These are phyloP conservation scores for Phlebiopsis flavidoalba DNA, from an alignment of 768 basidiomycete genomes.

Conservation along the genomic window DNA sequence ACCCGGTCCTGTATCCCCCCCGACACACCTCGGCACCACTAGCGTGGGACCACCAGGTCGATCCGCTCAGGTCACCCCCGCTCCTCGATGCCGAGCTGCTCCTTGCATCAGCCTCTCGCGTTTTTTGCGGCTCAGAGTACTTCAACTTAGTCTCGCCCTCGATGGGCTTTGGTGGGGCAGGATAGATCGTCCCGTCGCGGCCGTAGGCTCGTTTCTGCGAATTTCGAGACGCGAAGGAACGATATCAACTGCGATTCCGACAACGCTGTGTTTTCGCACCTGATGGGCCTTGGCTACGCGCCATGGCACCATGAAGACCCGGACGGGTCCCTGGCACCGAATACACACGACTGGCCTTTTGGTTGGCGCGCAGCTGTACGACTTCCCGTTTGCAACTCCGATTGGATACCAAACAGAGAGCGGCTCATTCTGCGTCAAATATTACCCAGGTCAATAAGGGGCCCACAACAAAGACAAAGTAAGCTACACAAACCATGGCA, in stretches of 20 bases:
- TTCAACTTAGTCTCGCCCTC: constrained; percentile 62
- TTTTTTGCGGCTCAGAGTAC: constrained; percentile 74
- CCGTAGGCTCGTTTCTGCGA: constrained; percentile 83
- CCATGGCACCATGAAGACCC: constrained; percentile 91
- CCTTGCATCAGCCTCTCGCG: constrained; percentile 60
- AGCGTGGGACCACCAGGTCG: constrained; percentile 87
- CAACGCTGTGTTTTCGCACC: constrained; percentile 80
- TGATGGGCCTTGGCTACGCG: constrained; percentile 91
- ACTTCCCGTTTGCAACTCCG: constrained; percentile 76
- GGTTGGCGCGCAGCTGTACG: constrained; percentile 64
- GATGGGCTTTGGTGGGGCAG: constrained; percentile 52
- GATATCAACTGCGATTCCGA: constrained; percentile 86
- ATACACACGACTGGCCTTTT: constrained; percentile 78
- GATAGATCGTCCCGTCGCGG: constrained; percentile 74
- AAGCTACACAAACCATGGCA: constrained; percentile 61
- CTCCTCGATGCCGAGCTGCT: constrained; percentile 61
- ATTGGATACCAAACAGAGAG: constrained; percentile 90
- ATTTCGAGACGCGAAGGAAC: constrained; percentile 70
- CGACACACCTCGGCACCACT: constrained; percentile 92
- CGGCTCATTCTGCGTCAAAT: constrained; percentile 73
- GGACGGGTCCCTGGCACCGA: constrained; percentile 88
- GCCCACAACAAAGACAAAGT: too few relatives aligned
- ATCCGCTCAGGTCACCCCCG: constrained; percentile 66
- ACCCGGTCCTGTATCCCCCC: constrained; percentile 88
- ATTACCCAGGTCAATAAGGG: neutral